Conservation (phyloP, 1,139 yeast genomes). For the Zhuliangozyma blackwelliae region DNA sequence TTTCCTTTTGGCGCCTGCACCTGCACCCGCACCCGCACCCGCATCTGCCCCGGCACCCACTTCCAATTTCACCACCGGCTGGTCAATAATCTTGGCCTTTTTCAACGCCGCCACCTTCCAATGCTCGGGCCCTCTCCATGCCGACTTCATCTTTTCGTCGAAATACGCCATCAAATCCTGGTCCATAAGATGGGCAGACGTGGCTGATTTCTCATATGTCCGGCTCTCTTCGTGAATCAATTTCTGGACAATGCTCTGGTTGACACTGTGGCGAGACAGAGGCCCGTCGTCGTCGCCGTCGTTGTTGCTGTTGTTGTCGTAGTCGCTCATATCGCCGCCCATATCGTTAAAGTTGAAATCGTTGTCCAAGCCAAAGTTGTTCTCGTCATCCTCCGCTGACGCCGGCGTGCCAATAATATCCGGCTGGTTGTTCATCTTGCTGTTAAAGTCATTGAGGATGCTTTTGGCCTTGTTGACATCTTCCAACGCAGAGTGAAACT, state of each 20-base stretch:
- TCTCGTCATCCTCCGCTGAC: constrained; percentile 7
- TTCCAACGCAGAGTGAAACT: constrained; percentile 51
- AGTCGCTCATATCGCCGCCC: constrained; percentile 15
- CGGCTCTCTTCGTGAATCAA: constrained; percentile 17
- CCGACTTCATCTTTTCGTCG: constrained; percentile 62
- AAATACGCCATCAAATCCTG: constrained; percentile 75
- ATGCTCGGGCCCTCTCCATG: constrained; percentile 92
- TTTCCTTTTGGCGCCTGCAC: constrained; percentile 14
- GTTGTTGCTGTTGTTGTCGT: constrained; percentile 13
- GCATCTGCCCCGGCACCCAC: constrained; percentile 4
- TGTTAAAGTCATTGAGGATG: constrained; percentile 47
- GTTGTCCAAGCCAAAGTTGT: constrained; percentile 27
- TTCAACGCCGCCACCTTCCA: constrained; percentile 77
- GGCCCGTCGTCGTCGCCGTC: constrained; percentile 12
- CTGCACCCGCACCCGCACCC: background rate
- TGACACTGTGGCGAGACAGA: constrained; percentile 9
- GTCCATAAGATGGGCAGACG: constrained; percentile 44
- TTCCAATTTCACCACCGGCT: constrained; percentile 8
- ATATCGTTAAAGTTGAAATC: constrained; percentile 25
- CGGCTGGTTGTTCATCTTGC: constrained; percentile 16
- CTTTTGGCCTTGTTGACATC: constrained; percentile 57
- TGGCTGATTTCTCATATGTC: constrained; percentile 14
- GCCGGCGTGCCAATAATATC: constrained; percentile 8
- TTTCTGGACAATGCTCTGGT: constrained; percentile 22
- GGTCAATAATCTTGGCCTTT: constrained; percentile 16